Base-by-base conservation (phyloP, 371 early-diverging fungal species). In the Mucor indicus region DNA sequence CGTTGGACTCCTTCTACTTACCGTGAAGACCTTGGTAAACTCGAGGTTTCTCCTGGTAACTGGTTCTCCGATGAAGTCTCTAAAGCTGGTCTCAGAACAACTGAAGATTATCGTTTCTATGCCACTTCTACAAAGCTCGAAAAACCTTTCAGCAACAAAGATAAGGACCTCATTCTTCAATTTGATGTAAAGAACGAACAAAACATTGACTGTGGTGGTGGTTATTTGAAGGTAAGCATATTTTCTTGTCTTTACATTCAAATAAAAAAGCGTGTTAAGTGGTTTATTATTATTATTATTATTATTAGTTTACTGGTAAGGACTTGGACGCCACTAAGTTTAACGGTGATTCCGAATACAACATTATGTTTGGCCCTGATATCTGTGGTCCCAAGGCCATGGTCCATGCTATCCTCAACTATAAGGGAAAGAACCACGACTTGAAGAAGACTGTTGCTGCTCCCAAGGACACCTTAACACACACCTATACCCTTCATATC, bases 181-280 rank as follows among this genome's bases (percentile, higher is more conserved):
- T 95, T 91, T 66, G 93, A 95, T 64, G 94, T 96, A 60, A 96
- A 97, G 82, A 86, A 94, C 46, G 96, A 96, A 61, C 85, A 92
- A 59, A 77, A 76, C 41, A 85, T 96, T 51, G 93, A 93, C 55
- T 98, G 98, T 79, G 97, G 96, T 57, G 98, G 98, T 45, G 94
- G 96, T 43, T 98, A 98, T 76, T 51, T 95, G 51, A 98, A 98
- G 84, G 83, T 98, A 53, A 49, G 16, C 8, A 33, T 33, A n/a
- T n/a, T n/a, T n/a, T n/a, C n/a, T n/a, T n/a, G n/a, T n/a, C n/a
- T n/a, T n/a, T n/a, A n/a, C n/a, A n/a, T n/a, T n/a, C n/a, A n/a
- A n/a, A n/a, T n/a, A n/a, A n/a, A 44, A 23, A 27, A 13, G 22
- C 7, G 17, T 33, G 6, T 39, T 44, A 3, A 25, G 23, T 17